These are phyloP conservation scores for Teratosphaeria zuluensis DNA, from an alignment of 2,329 filamentous ascomycete species.

Conservation along the genomic window DNA sequence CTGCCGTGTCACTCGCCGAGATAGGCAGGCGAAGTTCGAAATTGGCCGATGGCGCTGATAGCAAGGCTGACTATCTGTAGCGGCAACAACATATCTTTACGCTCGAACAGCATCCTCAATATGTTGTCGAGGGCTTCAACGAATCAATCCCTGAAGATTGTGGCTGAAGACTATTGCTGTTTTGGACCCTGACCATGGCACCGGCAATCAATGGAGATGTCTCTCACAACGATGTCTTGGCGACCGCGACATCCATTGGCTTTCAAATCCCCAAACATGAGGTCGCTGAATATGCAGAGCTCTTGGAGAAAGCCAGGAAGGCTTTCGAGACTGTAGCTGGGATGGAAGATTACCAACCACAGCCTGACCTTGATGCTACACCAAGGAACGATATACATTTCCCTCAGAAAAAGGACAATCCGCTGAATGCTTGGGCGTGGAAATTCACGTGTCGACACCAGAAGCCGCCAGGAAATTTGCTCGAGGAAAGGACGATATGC, in stretches of 20 bases:
- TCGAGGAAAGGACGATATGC: slow-evolving; percentile 32
- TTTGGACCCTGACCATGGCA: not conserved
- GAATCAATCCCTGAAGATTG: not conserved
- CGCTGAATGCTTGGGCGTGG: slow-evolving; percentile 36
- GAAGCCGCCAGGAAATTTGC: slow-evolving; percentile 16
- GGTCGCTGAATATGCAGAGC: not conserved
- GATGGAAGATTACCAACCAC: not conserved
- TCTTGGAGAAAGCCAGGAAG: not conserved
- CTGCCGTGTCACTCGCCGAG: not conserved
- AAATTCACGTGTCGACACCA: slow-evolving; percentile 24
- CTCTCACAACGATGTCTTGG: not conserved
- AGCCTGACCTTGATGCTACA: not conserved
- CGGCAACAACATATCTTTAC: not conserved
- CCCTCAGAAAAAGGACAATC: slow-evolving; percentile 22
- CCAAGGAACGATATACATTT: not conserved
- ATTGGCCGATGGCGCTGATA: not conserved
- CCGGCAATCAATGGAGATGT: not conserved
- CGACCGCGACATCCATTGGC: not conserved
- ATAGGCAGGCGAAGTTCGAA: not conserved
- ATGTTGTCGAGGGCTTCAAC: no score
- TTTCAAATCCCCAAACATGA: not conserved
- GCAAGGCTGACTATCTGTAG: not conserved
- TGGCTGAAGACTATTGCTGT: not conserved
- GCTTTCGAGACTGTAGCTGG: not conserved
- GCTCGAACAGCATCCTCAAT: not conserved